Evolutionary conservation across 768 basidiomycete genomes (phyloP), one percentile per base, ranked within the genome.

Genomic region (Auriculariales sp.): DNA sequence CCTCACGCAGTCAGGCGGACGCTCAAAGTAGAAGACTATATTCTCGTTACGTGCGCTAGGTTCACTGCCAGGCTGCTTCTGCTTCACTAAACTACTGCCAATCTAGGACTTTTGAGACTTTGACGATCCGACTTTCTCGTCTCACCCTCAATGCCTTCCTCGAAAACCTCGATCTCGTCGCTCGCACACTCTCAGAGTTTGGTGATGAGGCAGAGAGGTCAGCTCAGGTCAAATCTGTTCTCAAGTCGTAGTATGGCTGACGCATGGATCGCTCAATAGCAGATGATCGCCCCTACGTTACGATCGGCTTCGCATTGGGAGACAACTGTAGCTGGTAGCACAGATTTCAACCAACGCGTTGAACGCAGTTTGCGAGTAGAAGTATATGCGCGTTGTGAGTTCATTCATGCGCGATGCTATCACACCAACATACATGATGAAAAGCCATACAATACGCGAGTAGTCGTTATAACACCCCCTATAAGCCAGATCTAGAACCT

Each of bases 91-190:
- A 46, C 25, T 27, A 17, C 33, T 28, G 14, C 25, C 4, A 12
- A 1, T 47, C 15, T 54, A 89, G 88, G 49, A 80, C 71, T 12
- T 86, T 84, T 64, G 73, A 71, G 22, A 87, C 85, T 1, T 66
- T 88, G 49, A 95, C 91, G 0, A 70, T 93, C 52, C 80, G 92
- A 30, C 67, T 94, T n/a, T 81, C 88, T 3, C 77, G 92, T 50
- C 70, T 95, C 45, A 77, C 83, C 0, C 71, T 84, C 46, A 95
- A 95, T 57, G 81, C 80, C 12, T 93, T 87, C 65, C 71, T 95
- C 44, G 91, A 94, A 60, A 92, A 91, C 57, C 73, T 91, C 28
- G 88, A 93, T 60, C 71, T 95, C 30, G 77, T 93, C 45, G 73
- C 82, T 11, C 79, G 86, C 33, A 93, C 90, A 17, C 70, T 95